Evolutionary conservation across 768 basidiomycete species (phyloP), one percentile per base, ranked within the genome.

Genomic region (Leccinellum albellum): DNA sequence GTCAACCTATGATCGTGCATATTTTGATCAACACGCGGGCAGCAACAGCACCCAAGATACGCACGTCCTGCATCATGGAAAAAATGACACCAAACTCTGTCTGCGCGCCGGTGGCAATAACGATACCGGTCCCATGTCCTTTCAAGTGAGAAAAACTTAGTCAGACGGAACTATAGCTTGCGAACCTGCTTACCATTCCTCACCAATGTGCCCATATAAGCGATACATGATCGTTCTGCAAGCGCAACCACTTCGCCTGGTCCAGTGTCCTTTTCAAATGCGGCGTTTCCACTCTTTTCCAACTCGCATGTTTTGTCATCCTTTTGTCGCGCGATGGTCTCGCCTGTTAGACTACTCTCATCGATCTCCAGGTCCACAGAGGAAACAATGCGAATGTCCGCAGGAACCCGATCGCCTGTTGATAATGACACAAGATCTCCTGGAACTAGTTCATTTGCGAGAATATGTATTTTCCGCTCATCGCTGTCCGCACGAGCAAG

Each of bases 21-120:
- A 28, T 23, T 33, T 17, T 20, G 23, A 50, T 57, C 28, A 40
- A 51, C 12, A 42, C 40, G 13, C 17, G 1, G 6, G 15, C 14
- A 28, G 8, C 14, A 6, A 21, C 24, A 24, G 56, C 33, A 54
- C 52, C 33, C 9, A 6, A 6, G 10, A 40, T 29, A 74, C 76
- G 56, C 60, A 94, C 94, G 68, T 97, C 94, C 72, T 97, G 94
- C 92, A 98, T 93, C 93, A 97, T 96, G 14, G 89, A 86, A 69
- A 98, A 98, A 59, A 98, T 92, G 55, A 96, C 86, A 24, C 95
- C 95, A 72, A 98, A 96, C 68, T 98, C 95, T 1, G 93, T 96
- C 60, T 89, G 84, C 13, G 83, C 79, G 2, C 96, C 89, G 1
- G 83, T 92, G 0, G 83, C 92, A 46, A 98, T 89, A 6, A 96